phyloP scores from a whole-genome alignment of 768 basidiomycete species.

The Boletus tylopilopsis region DNA sequence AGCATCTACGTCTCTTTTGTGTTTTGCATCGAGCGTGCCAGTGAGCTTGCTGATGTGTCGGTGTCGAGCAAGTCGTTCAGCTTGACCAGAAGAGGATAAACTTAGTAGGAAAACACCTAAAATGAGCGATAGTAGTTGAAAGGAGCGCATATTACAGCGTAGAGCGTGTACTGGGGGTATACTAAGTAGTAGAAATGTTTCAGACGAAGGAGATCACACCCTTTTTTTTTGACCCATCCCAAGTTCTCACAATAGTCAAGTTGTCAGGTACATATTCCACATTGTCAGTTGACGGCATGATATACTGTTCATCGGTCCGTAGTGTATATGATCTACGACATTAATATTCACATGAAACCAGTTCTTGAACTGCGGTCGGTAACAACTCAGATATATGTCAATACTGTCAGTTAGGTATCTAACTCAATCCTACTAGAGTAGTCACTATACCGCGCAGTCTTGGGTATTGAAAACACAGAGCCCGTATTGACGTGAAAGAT shows the following conservation, averaged over 20 bases:
- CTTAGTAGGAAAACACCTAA: slow-evolving; percentile 13
- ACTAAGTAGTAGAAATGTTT: too few relatives aligned
- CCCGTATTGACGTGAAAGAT: neutral
- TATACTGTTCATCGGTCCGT: too few relatives aligned
- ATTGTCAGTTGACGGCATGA: too few relatives aligned
- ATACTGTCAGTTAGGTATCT: slow-evolving; percentile 18
- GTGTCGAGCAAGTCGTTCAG: slow-evolving; percentile 8
- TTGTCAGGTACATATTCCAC: too few relatives aligned
- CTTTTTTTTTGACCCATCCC: too few relatives aligned
- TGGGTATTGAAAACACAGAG: neutral
- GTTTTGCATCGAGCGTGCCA: neutral
- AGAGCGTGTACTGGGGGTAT: too few relatives aligned
- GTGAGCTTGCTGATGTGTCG: neutral
- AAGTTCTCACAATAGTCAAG: too few relatives aligned
- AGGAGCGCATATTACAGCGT: slow-evolving; percentile 28
- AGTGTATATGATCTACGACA: too few relatives aligned
- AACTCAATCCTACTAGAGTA: neutral
- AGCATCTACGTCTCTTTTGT: slow-evolving; percentile 18
- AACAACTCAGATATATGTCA: neutral
- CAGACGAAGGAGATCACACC: too few relatives aligned
- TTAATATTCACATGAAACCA: too few relatives aligned
- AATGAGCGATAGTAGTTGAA: slow-evolving; percentile 24
- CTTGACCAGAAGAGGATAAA: slow-evolving; percentile 7
- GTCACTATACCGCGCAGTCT: neutral
- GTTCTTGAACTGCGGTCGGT: neutral